These are phyloP conservation scores for Chalaropsis thielavioides DNA, from an alignment of 2,329 filamentous ascomycete genomes.

Conservation along the genomic window DNA sequence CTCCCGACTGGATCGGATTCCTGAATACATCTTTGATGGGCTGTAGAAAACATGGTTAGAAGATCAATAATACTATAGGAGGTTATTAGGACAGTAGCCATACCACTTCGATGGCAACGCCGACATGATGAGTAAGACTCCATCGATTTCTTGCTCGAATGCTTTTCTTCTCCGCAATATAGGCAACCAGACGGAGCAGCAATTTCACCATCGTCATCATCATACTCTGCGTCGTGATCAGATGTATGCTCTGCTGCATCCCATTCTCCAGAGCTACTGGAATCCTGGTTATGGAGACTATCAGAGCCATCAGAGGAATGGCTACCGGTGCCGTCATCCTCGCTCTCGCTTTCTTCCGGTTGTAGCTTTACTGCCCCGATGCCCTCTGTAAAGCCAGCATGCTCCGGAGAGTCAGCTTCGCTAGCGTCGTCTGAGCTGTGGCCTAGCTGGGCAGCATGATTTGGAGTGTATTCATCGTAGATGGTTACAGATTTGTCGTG, in stretches of 20 bases:
- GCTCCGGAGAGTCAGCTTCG: conserved; percentile 22
- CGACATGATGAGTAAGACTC: conserved; percentile 65
- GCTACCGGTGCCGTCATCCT: conserved; percentile 28
- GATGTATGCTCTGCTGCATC: conserved; percentile 43
- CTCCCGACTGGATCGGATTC: conserved; percentile 31
- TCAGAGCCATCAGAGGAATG: conserved; percentile 20
- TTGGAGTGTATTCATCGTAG: neutral
- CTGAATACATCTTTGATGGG: conserved; percentile 80
- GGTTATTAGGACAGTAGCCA: conserved; percentile 24
- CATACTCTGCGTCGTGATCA: conserved; percentile 39
- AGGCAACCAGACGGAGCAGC: conserved; percentile 38
- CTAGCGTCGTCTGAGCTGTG: conserved; percentile 16
- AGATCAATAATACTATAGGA: conserved; percentile 21
- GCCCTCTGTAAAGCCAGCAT: conserved; percentile 9
- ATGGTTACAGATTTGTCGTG: conserved; percentile 10
- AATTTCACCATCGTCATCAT: conserved; percentile 44
- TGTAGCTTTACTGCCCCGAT: conserved; percentile 11
- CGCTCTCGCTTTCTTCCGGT: conserved; percentile 22
- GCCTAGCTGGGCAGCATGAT: neutral
- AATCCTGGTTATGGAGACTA: conserved; percentile 30
- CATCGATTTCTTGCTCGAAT: conserved; percentile 70
- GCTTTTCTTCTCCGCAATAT: conserved; percentile 74
- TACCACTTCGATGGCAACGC: conserved; percentile 71
- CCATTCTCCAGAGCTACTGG: conserved; percentile 42
- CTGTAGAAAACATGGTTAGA: conserved; percentile 32